Base-by-base conservation (phyloP, 78 protist genomes). In the Planoprotostelium fungivorum region DNA sequence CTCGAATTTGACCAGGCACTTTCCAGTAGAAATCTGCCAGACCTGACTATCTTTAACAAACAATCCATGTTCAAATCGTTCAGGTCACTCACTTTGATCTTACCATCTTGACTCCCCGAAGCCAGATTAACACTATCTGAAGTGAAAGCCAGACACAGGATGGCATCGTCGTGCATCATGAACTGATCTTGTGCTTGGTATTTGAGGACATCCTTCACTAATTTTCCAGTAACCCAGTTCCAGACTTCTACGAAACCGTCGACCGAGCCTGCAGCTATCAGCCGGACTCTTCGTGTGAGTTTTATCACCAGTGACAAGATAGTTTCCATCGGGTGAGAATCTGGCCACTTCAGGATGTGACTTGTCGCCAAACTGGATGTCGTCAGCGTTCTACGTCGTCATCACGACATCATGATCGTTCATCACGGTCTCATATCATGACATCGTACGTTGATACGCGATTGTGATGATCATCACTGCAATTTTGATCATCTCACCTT, bases 71-170 rank as follows among this genome's bases (percentile, higher is more conserved):
- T n/a, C n/a, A n/a, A n/a, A n/a, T n/a, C n/a, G n/a, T n/a, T n/a
- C n/a, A n/a, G 36, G 38, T 51, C 73, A 51, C 73, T 0, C 28
- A 91, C 96, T 87, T 95, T 95, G 85, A 96, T 38, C 34, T 91
- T 36, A 1, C 95, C 96, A 31, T 93, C 96, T 38, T 90, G 87
- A 25, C 93, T 85, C 25, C 94, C 98, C 31, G 94, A 87, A 0
- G 96, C 99, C 34, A 97, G 86, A 63, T 91, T 90, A 35, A 96
- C 98, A 10, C 95, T 89, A 88, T 96, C 98, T 23, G 88, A 84
- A 29, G 96, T 90, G 88, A 93, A 97, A 1, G 86, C 90, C 25
- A 97, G 63, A 0, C 88, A 36, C 0, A 94, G 91, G 5, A 97
- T 96, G 0, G 97, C 39, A 34, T 90, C 88, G 31, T 95, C 95